A percentile compares a stretch with the other conserved stretches of the same genome.
phyloP scores from a whole-genome alignment of 306 rosid species.

The Dalbergia cultrata region DNA sequence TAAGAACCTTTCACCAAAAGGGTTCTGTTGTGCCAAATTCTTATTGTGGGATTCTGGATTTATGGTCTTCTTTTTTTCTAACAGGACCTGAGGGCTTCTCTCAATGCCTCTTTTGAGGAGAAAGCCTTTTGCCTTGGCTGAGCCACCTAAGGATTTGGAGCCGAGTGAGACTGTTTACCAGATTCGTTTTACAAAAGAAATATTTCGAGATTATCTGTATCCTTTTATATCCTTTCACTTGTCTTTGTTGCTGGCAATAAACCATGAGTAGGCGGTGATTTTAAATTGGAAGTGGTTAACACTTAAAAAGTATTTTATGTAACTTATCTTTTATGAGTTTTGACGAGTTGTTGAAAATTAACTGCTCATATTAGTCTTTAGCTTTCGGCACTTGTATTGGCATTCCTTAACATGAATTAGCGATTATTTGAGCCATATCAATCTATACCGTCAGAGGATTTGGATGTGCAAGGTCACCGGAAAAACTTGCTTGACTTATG shows the following conservation, averaged over 20 bases:
- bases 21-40: slow-evolving; percentile 45
- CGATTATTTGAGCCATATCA: slow-evolving; percentile 75
- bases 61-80: slow-evolving; percentile 24
- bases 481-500: slow-evolving; percentile 85
- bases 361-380: too few species aligned
- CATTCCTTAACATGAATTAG: slow-evolving; percentile 66
- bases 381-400: neutral
- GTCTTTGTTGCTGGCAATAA: too few species aligned
- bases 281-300: too few species aligned
- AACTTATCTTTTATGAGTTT: too few species aligned
- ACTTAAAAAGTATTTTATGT: too few species aligned
- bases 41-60: slow-evolving; percentile 39
- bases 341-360: neutral
- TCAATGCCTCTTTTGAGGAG: slow-evolving; percentile 86
- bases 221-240: slow-evolving; percentile 47
- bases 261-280: too few species aligned
- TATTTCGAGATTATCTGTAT: slow-evolving; percentile 86
- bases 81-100: slow-evolving; percentile 43
- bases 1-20: neutral
- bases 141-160: slow-evolving; percentile 76
- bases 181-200: slow-evolving; percentile 88
- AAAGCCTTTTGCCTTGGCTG: slow-evolving; percentile 72
- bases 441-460: slow-evolving; percentile 82
- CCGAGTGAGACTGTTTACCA: slow-evolving; percentile 74
- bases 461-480: slow-evolving; percentile 91